phyloP scores from a whole-genome alignment of 768 basidiomycete species.

The Dioszegia hungarica region DNA sequence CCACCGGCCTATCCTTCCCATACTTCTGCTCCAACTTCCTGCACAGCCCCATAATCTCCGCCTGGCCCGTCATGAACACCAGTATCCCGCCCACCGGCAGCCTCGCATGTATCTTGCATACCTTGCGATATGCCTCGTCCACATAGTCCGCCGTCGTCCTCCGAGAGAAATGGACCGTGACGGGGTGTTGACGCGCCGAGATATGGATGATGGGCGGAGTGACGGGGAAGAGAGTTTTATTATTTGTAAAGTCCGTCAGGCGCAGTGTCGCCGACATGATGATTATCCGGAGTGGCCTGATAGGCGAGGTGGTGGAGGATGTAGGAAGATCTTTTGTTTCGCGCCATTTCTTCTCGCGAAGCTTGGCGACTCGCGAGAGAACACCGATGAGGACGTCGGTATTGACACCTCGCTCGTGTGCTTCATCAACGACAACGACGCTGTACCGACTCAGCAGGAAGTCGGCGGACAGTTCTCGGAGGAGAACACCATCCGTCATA shows the following conservation, averaged over 20 bases:
- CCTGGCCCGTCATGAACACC: constrained; percentile 93
- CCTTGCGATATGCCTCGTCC: constrained; percentile 81
- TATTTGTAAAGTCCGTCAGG: constrained; percentile 84
- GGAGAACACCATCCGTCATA: constrained; percentile 97
- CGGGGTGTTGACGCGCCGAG: constrained; percentile 85
- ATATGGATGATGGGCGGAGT: constrained; percentile 91
- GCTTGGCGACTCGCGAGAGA: constrained; percentile 82
- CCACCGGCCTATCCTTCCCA: constrained; percentile 55
- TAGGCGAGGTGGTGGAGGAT: constrained; percentile 1
- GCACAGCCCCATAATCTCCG: constrained; percentile 84
- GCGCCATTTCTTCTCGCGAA: constrained; percentile 82
- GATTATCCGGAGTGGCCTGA: constrained; percentile 77
- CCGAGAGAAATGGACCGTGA: constrained; percentile 88
- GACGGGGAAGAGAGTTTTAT: constrained; percentile 68
- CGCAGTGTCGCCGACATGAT: constrained; percentile 99
- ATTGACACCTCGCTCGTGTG: constrained; percentile 96
- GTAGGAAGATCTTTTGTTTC: constrained; percentile 43
- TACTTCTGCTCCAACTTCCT: constrained; percentile 73
- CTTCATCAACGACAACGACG: constrained; percentile 93
- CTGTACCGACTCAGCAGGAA: constrained; percentile 93
- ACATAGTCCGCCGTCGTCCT: constrained; percentile 83
- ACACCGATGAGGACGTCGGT: constrained; percentile 97
- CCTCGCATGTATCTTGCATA: constrained; percentile 83
- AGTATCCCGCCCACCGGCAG: constrained; percentile 89
- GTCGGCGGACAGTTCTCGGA: constrained; percentile 86